Conservation (phyloP, 306 rosid species). For the Sesbania bispinosa region DNA sequence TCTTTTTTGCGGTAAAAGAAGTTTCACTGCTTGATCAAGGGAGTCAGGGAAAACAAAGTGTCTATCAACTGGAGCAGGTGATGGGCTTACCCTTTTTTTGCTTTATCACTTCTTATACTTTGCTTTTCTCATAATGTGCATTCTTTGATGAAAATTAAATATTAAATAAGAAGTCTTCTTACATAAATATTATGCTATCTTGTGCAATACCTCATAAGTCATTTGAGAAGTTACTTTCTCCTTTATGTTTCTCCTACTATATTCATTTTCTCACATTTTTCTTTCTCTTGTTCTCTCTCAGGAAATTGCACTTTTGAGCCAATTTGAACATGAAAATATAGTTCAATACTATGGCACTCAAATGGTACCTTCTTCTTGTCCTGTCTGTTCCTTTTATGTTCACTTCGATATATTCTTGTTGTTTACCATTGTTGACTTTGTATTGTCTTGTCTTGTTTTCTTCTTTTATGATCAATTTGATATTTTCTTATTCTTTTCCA, state of each 20-base stretch:
- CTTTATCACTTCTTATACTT: conserved; percentile 3
- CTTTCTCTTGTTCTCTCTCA: conserved; percentile 37
- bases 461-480: not conserved
- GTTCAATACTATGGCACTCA: conserved; percentile 86
- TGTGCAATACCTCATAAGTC: not conserved
- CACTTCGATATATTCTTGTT: conserved; percentile 4
- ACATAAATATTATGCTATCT: not conserved
- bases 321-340: conserved; percentile 90
- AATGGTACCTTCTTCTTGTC: conserved; percentile 52
- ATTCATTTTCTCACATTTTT: conserved; percentile 27
- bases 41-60: conserved; percentile 78
- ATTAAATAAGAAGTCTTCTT: not conserved
- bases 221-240: conserved; percentile 14
- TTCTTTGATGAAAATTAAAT: not conserved
- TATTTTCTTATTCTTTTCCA: conserved; percentile 3
- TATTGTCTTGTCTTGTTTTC: not conserved
- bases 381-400: not conserved
- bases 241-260: conserved; percentile 21
- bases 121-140: not conserved
- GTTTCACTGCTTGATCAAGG: conserved; percentile 95
- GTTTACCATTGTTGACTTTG: conserved; percentile 11
- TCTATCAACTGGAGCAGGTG: conserved; percentile 85
- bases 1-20: conserved; percentile 90
- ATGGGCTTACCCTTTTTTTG: conserved; percentile 20
- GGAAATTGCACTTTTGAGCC: conserved; percentile 94